Conservation (phyloP, 768 basidiomycete genomes). For the Porphyrellus cyaneotinctus region DNA sequence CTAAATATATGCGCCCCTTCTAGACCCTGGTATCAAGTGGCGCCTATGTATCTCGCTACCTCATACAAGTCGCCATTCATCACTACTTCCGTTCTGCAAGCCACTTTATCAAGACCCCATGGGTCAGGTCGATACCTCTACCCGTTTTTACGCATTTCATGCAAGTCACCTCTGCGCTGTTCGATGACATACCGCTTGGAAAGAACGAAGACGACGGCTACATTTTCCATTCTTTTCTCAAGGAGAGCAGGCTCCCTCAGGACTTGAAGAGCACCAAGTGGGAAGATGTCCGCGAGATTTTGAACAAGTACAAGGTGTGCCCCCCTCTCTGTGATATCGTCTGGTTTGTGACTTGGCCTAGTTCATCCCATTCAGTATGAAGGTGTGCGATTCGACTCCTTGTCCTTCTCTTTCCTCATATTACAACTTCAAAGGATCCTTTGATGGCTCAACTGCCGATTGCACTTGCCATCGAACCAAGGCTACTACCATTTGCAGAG, state of each 20-base stretch:
- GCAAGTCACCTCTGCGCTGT: conserved; percentile 50
- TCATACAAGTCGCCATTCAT: conserved; percentile 72
- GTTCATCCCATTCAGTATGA: conserved; percentile 77
- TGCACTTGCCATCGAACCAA: conserved; percentile 72
- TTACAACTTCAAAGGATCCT: conserved; percentile 50
- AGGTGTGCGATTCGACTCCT: conserved; percentile 38
- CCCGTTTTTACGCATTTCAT: conserved; percentile 63
- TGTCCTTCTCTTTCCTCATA: conserved; percentile 3
- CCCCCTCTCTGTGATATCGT: conserved; percentile 2
- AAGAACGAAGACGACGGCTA: conserved; percentile 77
- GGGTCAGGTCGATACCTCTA: conserved; percentile 65
- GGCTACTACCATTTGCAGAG: conserved; percentile 65
- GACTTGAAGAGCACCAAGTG: conserved; percentile 55
- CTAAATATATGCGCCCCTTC: conserved; percentile 26
- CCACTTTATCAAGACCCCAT: conserved; percentile 71
- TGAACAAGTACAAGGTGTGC: conserved; percentile 65
- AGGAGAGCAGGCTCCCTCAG: conserved; percentile 64
- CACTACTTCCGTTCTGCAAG: conserved; percentile 71
- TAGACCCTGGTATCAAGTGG: conserved; percentile 74
- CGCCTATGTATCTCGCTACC: conserved; percentile 74
- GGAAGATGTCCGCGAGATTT: conserved; percentile 61
- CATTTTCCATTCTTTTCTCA: conserved; percentile 60
- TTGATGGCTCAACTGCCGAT: conserved; percentile 76
- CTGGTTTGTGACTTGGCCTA: conserved; percentile 29
- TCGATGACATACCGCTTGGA: conserved; percentile 62